Percentiles rank a stretch among this genome's conserved stretches.
Evolutionary conservation across 371 early-diverging fungal species (phyloP).

Genomic region (Rhizopus sp.): DNA sequence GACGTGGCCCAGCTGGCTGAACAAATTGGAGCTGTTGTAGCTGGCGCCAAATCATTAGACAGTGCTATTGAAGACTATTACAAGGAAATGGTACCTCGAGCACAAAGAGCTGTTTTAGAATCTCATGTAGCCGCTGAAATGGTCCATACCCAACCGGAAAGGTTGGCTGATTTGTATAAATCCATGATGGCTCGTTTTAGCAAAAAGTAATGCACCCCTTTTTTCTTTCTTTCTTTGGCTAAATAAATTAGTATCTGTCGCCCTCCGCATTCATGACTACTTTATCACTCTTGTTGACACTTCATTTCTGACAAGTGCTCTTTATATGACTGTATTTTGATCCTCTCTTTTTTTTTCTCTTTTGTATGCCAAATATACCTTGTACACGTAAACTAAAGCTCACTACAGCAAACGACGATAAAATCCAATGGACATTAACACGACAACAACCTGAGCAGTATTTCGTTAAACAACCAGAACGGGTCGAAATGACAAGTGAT

Average conservation of each 20-base stretch:
- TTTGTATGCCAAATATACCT: constrained; percentile 11
- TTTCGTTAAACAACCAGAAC: background rate
- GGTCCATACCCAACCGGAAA: constrained; percentile 1
- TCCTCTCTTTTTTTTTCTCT: constrained; percentile 17
- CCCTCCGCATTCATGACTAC: no score
- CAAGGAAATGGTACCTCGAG: constrained; percentile 28
- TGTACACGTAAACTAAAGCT: constrained; percentile 11
- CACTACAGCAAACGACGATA: constrained; percentile 11
- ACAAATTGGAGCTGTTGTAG: constrained; percentile 11
- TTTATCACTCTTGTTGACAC: no score
- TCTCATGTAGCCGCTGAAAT: constrained; percentile 25
- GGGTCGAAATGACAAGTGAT: background rate
- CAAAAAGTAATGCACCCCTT: no score
- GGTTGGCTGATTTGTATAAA: no score
- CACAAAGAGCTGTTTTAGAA: constrained; percentile 23
- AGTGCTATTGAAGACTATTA: constrained; percentile 25
- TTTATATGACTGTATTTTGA: no score
- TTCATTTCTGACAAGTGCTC: no score
- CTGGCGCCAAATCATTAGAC: constrained; percentile 14
- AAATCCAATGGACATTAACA: constrained; percentile 19
- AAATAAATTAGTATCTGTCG: no score
- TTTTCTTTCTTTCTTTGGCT: no score
- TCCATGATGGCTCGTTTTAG: no score
- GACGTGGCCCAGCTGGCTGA: constrained; percentile 24
- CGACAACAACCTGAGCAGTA: background rate